Conservation (phyloP, 352 stramenopile genomes). For the Phytophthora vignae region DNA sequence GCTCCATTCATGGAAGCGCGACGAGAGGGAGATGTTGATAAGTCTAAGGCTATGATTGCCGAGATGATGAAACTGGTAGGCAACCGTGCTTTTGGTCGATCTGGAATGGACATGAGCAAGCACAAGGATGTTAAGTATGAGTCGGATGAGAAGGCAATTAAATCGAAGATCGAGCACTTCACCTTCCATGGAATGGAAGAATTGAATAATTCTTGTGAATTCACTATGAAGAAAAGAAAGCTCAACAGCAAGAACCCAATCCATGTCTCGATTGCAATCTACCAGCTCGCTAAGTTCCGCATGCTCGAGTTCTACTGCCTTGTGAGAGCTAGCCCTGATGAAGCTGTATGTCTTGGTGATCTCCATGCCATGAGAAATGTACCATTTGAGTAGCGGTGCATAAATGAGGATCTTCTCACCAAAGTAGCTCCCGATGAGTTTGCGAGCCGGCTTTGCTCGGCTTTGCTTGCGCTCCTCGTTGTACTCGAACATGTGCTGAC, state of each 20-base stretch:
- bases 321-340: conserved; percentile 22
- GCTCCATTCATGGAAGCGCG: no score
- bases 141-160: conserved; percentile 8
- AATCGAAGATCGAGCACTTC: conserved; percentile 9
- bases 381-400: conserved; percentile 44
- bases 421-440: conserved; percentile 48
- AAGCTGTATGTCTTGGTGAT: conserved; percentile 40
- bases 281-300: no score
- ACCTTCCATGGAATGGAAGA: conserved; percentile 5
- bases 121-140: conserved; percentile 8
- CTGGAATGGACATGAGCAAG: conserved; percentile 13
- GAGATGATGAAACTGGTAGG: neutral
- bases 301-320: no score
- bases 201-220: conserved; percentile 7
- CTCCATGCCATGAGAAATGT: conserved; percentile 36
- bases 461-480: neutral
- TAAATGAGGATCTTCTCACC: conserved; percentile 45
- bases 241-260: no score
- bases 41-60: conserved; percentile 20
- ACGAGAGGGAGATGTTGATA: no score
- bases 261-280: no score
- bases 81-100: no score
- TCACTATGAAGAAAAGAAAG: conserved; percentile 10
- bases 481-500: neutral
- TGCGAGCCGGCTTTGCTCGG: conserved; percentile 20